A percentile compares a stretch with the other conserved stretches of the same genome.
Evolutionary conservation across 306 rosid species (phyloP).

Genomic region (Lablab purpureus): DNA sequence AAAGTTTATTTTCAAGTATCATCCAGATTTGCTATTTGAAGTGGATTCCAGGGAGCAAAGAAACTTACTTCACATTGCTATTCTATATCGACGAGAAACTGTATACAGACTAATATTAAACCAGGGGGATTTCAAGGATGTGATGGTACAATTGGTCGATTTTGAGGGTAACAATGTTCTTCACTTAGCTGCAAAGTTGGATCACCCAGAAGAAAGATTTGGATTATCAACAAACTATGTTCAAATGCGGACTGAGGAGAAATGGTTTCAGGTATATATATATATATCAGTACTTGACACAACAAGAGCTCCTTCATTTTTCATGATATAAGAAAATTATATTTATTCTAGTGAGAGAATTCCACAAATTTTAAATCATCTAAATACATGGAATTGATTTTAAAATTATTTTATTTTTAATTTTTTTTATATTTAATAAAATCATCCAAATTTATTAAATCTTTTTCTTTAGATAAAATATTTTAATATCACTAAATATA

Average conservation of each 20-base stretch:
- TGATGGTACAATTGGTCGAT: slow-evolving; percentile 16
- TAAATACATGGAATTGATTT: too few species aligned
- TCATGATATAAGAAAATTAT: too few species aligned
- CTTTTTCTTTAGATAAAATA: too few species aligned
- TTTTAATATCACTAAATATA: too few species aligned
- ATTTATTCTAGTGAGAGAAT: too few species aligned
- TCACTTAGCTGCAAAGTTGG: slow-evolving; percentile 23
- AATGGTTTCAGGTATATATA: not conserved
- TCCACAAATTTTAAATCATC: too few species aligned
- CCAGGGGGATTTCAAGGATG: slow-evolving; percentile 21
- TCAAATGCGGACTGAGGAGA: not conserved
- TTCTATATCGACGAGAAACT: slow-evolving; percentile 4
- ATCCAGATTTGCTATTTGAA: slow-evolving; percentile 18
- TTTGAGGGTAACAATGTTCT: slow-evolving; percentile 39
- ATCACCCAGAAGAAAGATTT: not conserved
- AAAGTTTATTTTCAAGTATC: not conserved
- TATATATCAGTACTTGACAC: too few species aligned
- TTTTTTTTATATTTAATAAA: too few species aligned
- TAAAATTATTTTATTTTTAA: too few species aligned
- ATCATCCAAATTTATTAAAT: too few species aligned
- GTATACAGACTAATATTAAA: slow-evolving; percentile 26
- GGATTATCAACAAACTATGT: not conserved
- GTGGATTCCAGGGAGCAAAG: slow-evolving; percentile 1
- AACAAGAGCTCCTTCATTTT: too few species aligned
- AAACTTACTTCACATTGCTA: slow-evolving; percentile 32